Evolutionary conservation across 1,284 basidiomycete species (phyloP), one percentile per base, ranked within the genome.

Genomic region (Ceratobasidium sp.): DNA sequence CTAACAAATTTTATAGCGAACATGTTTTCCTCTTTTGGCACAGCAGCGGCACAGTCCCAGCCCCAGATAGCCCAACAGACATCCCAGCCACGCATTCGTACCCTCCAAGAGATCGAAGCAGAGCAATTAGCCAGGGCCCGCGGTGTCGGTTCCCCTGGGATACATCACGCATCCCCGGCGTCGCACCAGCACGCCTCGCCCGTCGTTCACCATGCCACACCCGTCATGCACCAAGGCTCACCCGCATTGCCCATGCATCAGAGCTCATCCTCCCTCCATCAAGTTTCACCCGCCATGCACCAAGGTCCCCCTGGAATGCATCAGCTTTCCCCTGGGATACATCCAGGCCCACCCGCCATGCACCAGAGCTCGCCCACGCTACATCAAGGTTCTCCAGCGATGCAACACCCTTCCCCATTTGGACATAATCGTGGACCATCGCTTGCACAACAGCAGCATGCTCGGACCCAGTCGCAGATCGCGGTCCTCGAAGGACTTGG

Each of bases 81-180:
- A 54, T 77, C 77, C 9, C 83, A 82, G 54, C 81, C 80, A 1
- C 86, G 87, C 44, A 86, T 87, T 38, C 88, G 91, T 72, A 96
- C 94, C 0, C 81, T 98, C 30, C 92, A 95, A 76, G 95, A 98
- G 79, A 93, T 98, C 74, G 96, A 99, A 80, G 91, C 92, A 3
- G 94, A 98, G 70, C 75, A 74, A 40, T 70, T 67, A 28, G 48
- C 63, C 7, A 53, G 63, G 49, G 63, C 18, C 49, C 63, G 53
- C 44, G 59, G 60, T 28, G 25, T 71, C 40, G 51, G 46, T 33
- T 66, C 72, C 16, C 73, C 36, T 46, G 66, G 72, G 25, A 62
- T 62, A 21, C 66, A 75, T 48, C 74, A 73, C 40, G 33, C 72
- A 23, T 49, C 59, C 40, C 44, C 72, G 59, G 49, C 62, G 36